Percentiles rank a stretch among this genome's conserved stretches.
These are phyloP conservation scores for Buxus sempervirens DNA, from an alignment of 164 flowering plant species.

Conservation along the genomic window DNA sequence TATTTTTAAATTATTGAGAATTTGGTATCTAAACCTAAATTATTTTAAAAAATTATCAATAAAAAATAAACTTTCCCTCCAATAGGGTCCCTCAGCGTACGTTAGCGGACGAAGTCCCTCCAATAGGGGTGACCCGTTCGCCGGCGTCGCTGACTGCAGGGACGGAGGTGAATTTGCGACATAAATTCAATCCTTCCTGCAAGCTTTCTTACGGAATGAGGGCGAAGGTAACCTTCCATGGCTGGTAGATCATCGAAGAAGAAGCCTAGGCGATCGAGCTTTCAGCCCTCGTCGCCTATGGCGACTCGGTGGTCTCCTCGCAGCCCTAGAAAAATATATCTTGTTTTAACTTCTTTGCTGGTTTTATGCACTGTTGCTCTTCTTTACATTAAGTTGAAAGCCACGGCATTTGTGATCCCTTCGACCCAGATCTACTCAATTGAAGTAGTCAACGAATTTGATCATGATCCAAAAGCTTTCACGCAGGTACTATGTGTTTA, in stretches of 20 bases:
- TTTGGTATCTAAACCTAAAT: no score
- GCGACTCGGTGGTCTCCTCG: constrained; percentile 9
- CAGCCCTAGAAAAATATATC: background rate
- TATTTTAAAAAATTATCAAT: no score
- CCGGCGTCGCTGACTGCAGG: background rate
- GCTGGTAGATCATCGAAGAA: constrained; percentile 11
- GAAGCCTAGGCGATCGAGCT: constrained; percentile 9
- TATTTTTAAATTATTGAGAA: no score
- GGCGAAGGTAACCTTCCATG: constrained; percentile 3
- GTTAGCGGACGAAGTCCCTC: no score
- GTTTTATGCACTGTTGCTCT: constrained; percentile 9
- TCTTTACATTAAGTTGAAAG: constrained; percentile 7
- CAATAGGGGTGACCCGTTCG: no score
- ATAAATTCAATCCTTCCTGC: background rate
- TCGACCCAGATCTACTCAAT: constrained; percentile 20
- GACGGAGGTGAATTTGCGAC: constrained; percentile 9
- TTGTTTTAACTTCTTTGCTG: constrained; percentile 3
- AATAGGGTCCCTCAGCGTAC: no score
- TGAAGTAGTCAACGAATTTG: constrained; percentile 66
- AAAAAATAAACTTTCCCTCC: no score
- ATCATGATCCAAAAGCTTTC: constrained; percentile 74
- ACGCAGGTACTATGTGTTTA: constrained; percentile 54
- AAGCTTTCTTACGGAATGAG: background rate
- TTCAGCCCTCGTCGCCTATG: constrained; percentile 4
- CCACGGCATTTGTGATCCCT: constrained; percentile 3